These are phyloP conservation scores for Corymbia calophylla DNA, from an alignment of 441 rosid species.

Conservation along the genomic window DNA sequence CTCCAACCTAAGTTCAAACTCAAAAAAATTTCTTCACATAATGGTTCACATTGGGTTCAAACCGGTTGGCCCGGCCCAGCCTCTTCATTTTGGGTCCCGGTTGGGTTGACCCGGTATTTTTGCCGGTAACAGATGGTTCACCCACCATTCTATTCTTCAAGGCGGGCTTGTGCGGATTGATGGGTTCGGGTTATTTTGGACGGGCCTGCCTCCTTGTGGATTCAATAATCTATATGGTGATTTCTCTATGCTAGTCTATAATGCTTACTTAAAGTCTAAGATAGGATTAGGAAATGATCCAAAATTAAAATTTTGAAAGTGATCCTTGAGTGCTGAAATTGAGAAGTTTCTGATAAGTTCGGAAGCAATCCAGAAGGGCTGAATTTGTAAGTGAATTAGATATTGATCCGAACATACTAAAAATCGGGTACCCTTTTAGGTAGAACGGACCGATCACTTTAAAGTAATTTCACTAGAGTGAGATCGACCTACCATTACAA, in stretches of 20 bases:
- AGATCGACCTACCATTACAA: fast-evolving
- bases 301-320: not conserved
- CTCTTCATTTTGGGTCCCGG: not conserved
- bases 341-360: not conserved
- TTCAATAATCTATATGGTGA: not conserved
- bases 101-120: fast-evolving
- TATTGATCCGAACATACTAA: not conserved
- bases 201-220: not conserved
- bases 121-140: not conserved
- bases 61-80: not conserved
- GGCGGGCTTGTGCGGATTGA: not conserved
- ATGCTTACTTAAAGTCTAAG: not conserved
- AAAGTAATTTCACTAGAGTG: fast-evolving
- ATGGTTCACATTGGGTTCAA: not conserved
- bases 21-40: not conserved
- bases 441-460: fast-evolving
- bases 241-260: not conserved
- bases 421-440: not conserved
- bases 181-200: not conserved
- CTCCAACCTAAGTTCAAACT: not conserved
- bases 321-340: not conserved
- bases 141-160: not conserved
- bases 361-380: not conserved
- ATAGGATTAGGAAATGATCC: not conserved
- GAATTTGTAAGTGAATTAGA: not conserved